Percentiles rank a stretch among this genome's conserved stretches.
Evolutionary conservation across 2,329 filamentous ascomycete genomes (phyloP).

Genomic region (Cucurbitaria berberidis): DNA sequence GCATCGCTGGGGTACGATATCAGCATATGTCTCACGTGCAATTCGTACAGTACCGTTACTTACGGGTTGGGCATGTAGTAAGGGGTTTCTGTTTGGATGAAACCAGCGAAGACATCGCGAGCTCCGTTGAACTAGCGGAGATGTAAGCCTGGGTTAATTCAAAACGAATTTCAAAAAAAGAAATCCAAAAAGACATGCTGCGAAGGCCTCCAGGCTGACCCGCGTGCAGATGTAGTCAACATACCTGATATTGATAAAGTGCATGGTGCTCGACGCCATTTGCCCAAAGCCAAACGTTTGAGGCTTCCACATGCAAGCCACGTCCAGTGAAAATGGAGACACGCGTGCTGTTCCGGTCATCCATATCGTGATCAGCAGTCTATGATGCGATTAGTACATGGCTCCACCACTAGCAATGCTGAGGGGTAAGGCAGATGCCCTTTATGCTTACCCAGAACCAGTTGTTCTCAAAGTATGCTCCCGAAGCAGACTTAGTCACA

Average conservation of each 20-base stretch:
- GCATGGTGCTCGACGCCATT: conserved; percentile 69
- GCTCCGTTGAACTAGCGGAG: conserved; percentile 65
- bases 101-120: conserved; percentile 77
- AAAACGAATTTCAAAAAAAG: not conserved
- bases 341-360: conserved; percentile 73
- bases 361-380: conserved; percentile 88
- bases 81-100: conserved; percentile 90
- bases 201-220: not conserved
- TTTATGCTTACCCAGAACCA: conserved; percentile 79
- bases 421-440: not conserved
- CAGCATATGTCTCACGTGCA: no score
- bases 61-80: conserved; percentile 83
- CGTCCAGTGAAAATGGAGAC: conserved; percentile 87
- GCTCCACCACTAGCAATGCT: not conserved
- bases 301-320: conserved; percentile 74
- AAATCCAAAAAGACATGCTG: not conserved
- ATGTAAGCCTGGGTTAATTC: not conserved
- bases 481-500: conserved; percentile 60
- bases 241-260: conserved; percentile 77
- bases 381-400: conserved; percentile 11
- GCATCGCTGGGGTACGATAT: no score
- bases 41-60: no score
- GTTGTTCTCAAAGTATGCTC: conserved; percentile 82
- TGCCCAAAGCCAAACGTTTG: conserved; percentile 63
- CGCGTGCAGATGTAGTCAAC: not conserved